Evolutionary conservation across 2,329 filamentous ascomycete genomes (phyloP).

Genomic region (Fusarium redolens): DNA sequence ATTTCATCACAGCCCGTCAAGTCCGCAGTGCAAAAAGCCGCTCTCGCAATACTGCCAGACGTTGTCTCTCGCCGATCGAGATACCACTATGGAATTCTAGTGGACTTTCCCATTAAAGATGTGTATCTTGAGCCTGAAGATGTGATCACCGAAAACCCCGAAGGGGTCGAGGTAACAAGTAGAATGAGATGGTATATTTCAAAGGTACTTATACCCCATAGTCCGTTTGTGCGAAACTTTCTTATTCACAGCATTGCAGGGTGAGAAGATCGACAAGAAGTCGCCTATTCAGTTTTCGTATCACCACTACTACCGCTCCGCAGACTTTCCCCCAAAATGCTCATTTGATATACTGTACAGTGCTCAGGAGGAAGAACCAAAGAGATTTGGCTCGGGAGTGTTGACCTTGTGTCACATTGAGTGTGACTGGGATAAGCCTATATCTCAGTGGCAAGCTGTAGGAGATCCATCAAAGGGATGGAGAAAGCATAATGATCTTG

Average conservation of each 20-base stretch:
- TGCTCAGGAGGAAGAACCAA: background rate
- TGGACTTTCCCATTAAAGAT: accelerated
- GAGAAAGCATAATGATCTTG: background rate
- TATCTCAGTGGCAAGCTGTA: background rate
- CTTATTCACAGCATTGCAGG: background rate
- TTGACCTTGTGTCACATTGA: background rate
- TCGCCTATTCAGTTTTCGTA: background rate
- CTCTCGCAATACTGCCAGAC: background rate
- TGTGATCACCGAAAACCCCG: background rate
- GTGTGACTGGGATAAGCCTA: background rate
- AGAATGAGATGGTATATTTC: background rate
- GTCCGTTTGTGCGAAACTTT: accelerated
- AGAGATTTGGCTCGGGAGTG: background rate
- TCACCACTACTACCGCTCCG: too few relatives aligned
- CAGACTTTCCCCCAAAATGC: background rate
- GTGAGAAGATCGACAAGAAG: background rate
- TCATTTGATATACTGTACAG: background rate
- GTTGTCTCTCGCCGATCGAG: background rate
- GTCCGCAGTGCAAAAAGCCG: background rate
- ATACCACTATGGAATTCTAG: background rate
- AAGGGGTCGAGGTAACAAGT: background rate
- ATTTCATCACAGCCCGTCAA: background rate
- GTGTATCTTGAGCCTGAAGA: background rate
- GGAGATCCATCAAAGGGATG: background rate
- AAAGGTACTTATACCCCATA: background rate